Conservation (phyloP, 768 basidiomycete species). For the Lactifluus rugatus region DNA sequence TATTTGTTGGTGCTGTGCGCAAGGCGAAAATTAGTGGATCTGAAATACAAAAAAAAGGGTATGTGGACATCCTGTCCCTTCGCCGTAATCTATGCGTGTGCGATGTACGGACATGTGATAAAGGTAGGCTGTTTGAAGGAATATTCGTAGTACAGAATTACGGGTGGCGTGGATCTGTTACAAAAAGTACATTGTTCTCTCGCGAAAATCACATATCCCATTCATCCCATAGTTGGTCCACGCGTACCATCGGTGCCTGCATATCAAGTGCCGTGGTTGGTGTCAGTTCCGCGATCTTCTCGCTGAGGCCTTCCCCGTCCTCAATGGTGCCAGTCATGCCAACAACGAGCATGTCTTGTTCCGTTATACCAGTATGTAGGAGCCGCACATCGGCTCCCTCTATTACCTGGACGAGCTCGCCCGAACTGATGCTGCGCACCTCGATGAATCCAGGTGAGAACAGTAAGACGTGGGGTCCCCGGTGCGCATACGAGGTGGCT, state of each 20-base stretch:
- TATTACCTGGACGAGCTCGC: slow-evolving; percentile 73
- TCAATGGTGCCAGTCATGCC: slow-evolving; percentile 55
- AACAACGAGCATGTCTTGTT: slow-evolving; percentile 44
- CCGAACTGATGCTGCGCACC: slow-evolving; percentile 52
- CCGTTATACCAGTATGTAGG: slow-evolving; percentile 38
- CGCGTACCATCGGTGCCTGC: slow-evolving; percentile 8
- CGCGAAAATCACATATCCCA: slow-evolving; percentile 15
- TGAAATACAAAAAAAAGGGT: too few species aligned
- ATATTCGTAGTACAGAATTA: background rate
- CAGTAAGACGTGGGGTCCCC: slow-evolving; percentile 56
- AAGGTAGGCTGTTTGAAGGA: background rate
- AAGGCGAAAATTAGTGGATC: background rate
- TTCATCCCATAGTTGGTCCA: slow-evolving; percentile 17
- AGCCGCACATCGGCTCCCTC: slow-evolving; percentile 63
- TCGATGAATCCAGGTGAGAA: slow-evolving; percentile 72
- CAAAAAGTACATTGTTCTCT: background rate
- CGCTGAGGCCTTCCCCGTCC: slow-evolving; percentile 46
- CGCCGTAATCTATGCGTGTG: background rate
- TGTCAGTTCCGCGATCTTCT: slow-evolving; percentile 56
- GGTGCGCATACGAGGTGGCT: slow-evolving; percentile 50
- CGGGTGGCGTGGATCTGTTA: background rate
- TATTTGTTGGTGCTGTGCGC: too few species aligned
- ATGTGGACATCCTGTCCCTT: too few species aligned
- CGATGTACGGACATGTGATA: background rate
- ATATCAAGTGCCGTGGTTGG: slow-evolving; percentile 52